Base-by-base conservation (phyloP, 2,329 filamentous ascomycete species). In the Colletotrichum simmondsii region DNA sequence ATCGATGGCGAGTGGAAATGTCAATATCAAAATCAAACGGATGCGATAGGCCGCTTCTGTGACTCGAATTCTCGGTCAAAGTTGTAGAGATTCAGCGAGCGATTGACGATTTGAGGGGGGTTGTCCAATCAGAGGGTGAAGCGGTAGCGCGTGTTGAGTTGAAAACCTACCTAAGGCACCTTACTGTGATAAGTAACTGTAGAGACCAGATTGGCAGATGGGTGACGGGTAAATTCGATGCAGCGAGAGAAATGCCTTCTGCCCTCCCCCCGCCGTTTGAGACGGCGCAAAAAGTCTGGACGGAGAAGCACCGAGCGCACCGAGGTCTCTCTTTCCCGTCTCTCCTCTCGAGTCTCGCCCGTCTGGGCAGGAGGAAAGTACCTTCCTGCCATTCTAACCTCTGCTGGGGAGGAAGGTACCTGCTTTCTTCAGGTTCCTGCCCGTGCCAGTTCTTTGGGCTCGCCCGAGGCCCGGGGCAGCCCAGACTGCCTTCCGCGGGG, bases 401-500 rank as follows among this genome's bases (percentile, higher is more conserved):
- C n/a, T 22, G 52, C 52, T 26, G 26, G n/a, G 26, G 37, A 30
- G 57, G 57, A 46, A 46, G 42, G 42, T 46, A 46, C 42, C 16
- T 59, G 19, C 26, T 37, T 37, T 37, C 35, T 59, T 59, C 32
- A 35, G 26, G 19, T 32, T 26, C 10, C 32, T 70, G 53, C 22
- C 28, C 16, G 22, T 65, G 37, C 61, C 28, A 53, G 30, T 79
- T 81, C 56, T 77, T 75, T 66, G 32, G 67, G 63, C 59, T 67
- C 53, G 71, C 60, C 61, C 53, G 56, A 64, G 71, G 63, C 75
- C 75, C 57, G 77, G 60, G 14, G 78, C 74, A 68, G 79, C 75
- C 62, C 77, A 71, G 12, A 76, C 67, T 67, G 79, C 78, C 74
- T 83, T 79, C 78, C 81, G 81, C 56, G 77, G 75, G 8, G 78